phyloP scores from a whole-genome alignment of 2,329 filamentous ascomycete genomes.

The Colletotrichum chlorophyti region DNA sequence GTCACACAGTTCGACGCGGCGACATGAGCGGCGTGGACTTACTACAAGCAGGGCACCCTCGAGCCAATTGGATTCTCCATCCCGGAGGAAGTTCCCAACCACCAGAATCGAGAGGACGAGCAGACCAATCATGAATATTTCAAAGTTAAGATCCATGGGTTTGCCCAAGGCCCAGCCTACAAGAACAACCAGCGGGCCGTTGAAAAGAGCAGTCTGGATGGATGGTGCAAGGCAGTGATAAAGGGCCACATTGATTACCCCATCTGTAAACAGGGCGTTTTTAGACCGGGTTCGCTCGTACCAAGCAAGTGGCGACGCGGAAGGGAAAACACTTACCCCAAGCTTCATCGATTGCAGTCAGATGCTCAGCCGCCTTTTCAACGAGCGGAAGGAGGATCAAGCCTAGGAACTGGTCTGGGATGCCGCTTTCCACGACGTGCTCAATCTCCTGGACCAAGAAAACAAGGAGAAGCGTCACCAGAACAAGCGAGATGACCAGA shows the following conservation, averaged over 20 bases:
- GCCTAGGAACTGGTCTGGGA: constrained; percentile 46
- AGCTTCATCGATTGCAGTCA: constrained; percentile 74
- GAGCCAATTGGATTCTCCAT: constrained; percentile 78
- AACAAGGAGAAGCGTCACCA: constrained; percentile 70
- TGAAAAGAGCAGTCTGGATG: constrained; percentile 78
- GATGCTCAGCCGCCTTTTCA: constrained; percentile 74
- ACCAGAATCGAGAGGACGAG: constrained; percentile 78
- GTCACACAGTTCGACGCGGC: too few relatives aligned
- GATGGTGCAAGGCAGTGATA: constrained; percentile 77
- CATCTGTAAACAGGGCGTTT: constrained; percentile 45
- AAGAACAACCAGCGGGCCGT: constrained; percentile 74
- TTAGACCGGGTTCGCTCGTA: too few relatives aligned
- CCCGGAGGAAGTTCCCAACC: constrained; percentile 76
- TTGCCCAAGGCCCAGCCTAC: constrained; percentile 73
- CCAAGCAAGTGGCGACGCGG: too few relatives aligned
- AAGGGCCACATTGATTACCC: constrained; percentile 72
- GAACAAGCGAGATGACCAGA: constrained; percentile 59
- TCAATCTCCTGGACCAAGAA: constrained; percentile 73
- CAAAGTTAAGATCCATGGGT: constrained; percentile 74
- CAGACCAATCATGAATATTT: constrained; percentile 77
- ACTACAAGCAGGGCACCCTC: constrained; percentile 75
- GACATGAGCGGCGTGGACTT: constrained; percentile 7
- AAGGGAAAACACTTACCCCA: constrained; percentile 47
- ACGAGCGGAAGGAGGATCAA: constrained; percentile 72
- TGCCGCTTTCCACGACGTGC: constrained; percentile 45